Evolutionary conservation across 495 filamentous ascomycete species (phyloP).

Genomic region (Neurospora sp.): DNA sequence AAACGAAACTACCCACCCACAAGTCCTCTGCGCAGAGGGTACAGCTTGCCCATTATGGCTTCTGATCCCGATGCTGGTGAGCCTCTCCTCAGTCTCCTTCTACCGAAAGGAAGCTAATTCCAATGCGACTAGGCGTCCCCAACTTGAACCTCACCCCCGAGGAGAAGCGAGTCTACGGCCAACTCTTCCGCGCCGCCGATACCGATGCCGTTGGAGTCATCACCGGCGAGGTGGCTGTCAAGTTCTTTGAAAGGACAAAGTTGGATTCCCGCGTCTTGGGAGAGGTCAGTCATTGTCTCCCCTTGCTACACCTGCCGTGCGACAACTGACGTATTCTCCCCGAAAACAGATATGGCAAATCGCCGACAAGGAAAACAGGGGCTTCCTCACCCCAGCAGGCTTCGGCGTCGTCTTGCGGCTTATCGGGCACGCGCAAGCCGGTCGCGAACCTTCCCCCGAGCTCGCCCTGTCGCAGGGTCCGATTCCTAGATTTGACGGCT

Average conservation of each 20-base stretch:
- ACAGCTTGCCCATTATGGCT: constrained; percentile 18
- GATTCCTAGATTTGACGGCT: constrained; percentile 83
- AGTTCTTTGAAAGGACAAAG: constrained; percentile 95
- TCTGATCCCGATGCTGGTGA: constrained; percentile 22
- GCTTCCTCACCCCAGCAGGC: constrained; percentile 80
- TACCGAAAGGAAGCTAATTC: background rate
- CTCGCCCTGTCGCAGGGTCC: constrained; percentile 64
- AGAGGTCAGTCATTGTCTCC: constrained; percentile 47
- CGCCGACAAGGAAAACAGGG: constrained; percentile 91
- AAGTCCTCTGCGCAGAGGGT: constrained; percentile 3
- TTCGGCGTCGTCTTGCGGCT: constrained; percentile 86
- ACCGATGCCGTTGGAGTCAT: constrained; percentile 85
- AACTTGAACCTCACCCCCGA: constrained; percentile 82
- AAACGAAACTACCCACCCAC: background rate
- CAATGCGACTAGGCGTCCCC: constrained; percentile 37
- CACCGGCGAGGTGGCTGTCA: constrained; percentile 89
- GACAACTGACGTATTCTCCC: background rate
- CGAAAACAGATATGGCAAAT: constrained; percentile 86
- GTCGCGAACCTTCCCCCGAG: constrained; percentile 68
- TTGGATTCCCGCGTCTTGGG: constrained; percentile 76
- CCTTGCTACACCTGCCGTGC: background rate
- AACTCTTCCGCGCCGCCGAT: constrained; percentile 84
- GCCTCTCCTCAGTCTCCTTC: background rate
- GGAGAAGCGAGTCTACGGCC: constrained; percentile 86
- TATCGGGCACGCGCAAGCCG: constrained; percentile 91